A percentile compares a stretch with the other conserved stretches of the same genome.
Conservation (phyloP, 805 yeast species). For the Saccharomyces kudriavzevii region DNA sequence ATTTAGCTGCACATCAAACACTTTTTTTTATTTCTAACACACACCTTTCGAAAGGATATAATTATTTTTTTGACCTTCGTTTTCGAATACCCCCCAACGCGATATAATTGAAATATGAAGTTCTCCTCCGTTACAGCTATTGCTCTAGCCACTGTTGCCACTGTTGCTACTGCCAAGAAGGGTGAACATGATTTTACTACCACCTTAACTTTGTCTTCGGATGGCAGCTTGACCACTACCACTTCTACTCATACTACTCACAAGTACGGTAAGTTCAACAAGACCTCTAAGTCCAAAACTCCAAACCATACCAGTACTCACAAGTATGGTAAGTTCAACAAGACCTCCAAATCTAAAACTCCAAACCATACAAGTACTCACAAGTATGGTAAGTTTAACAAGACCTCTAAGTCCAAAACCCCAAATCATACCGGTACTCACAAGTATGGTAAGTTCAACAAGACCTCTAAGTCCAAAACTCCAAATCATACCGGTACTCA, state of each 20-base stretch:
- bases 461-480: conserved; percentile 28
- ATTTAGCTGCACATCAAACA: neutral
- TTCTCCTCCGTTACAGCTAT: conserved; percentile 36
- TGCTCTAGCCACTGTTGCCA: conserved; percentile 34
- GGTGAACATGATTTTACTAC: conserved; percentile 9
- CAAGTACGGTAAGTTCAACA: conserved; percentile 41
- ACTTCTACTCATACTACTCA: conserved; percentile 35
- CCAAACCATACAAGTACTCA: conserved; percentile 41
- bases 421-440: conserved; percentile 44
- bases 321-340: conserved; percentile 46
- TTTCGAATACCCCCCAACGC: neutral
- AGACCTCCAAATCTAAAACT: conserved; percentile 28
- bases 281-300: conserved; percentile 33
- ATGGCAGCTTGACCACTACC: conserved; percentile 23
- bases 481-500: conserved; percentile 42
- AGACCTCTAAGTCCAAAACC: conserved; percentile 26
- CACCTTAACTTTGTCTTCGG: conserved; percentile 13
- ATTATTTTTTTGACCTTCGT: neutral
- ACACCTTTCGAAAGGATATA: neutral
- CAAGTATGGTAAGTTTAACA: conserved; percentile 45
- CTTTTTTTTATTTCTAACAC: neutral
- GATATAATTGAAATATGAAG: conserved; percentile 32
- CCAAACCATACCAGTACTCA: conserved; percentile 41
- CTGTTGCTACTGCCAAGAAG: conserved; percentile 22
- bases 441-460: conserved; percentile 47